Percentiles rank a stretch among this genome's conserved stretches.
These are phyloP conservation scores for Tricholoma bakamatsutake DNA, from an alignment of 768 basidiomycete genomes.

Conservation along the genomic window DNA sequence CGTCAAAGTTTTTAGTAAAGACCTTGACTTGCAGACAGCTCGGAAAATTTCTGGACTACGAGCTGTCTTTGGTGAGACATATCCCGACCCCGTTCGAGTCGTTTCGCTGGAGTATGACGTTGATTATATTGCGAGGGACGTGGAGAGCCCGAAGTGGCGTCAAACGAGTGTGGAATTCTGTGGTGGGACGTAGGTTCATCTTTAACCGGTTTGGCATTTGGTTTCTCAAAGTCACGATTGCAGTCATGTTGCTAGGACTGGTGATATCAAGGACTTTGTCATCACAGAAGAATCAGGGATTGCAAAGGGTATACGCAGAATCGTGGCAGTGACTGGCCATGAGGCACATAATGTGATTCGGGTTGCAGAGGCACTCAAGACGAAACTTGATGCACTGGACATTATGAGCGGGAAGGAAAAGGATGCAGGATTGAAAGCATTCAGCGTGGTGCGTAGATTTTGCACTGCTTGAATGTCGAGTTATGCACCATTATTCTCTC, in stretches of 20 bases:
- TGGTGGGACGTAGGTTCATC: constrained; percentile 81
- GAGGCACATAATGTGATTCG: constrained; percentile 83
- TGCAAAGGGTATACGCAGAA: constrained; percentile 94
- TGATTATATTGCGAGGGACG: constrained; percentile 79
- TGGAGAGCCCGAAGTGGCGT: constrained; percentile 89
- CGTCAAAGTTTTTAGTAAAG: constrained; percentile 84
- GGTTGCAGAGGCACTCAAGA: constrained; percentile 54
- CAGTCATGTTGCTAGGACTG: constrained; percentile 93
- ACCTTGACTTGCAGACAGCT: constrained; percentile 71
- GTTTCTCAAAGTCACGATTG: not conserved
- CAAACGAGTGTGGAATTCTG: constrained; percentile 94
- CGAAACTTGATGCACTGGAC: constrained; percentile 59
- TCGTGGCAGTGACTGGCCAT: constrained; percentile 91
- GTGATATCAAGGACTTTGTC: constrained; percentile 95
- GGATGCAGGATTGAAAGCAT: constrained; percentile 81
- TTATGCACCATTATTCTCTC: constrained; percentile 1
- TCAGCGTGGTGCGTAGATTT: constrained; percentile 55
- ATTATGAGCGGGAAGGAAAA: constrained; percentile 67
- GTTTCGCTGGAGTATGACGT: constrained; percentile 87
- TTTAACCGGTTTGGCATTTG: not conserved
- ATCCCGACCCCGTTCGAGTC: constrained; percentile 95
- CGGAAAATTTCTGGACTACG: constrained; percentile 89
- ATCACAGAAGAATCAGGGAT: constrained; percentile 96
- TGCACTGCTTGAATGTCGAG: not conserved
- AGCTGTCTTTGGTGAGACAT: constrained; percentile 96